Evolutionary conservation across 2,329 filamentous ascomycete genomes (phyloP).

Genomic region (Simplicillium aogashimaense): DNA sequence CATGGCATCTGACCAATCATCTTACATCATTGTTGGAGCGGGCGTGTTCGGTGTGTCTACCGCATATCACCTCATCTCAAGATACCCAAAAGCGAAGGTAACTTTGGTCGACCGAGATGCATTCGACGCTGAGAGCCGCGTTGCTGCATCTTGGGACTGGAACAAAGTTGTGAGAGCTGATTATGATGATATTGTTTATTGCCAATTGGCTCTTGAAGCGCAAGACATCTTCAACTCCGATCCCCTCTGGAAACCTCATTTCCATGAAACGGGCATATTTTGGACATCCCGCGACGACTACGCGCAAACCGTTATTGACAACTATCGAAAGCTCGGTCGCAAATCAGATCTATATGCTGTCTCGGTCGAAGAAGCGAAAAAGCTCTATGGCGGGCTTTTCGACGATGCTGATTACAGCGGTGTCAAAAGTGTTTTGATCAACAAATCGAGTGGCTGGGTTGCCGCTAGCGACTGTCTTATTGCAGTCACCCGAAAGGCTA

Average conservation of each 20-base stretch:
- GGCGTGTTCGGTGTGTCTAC: slow-evolving; percentile 58
- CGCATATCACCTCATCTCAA: slow-evolving; percentile 49
- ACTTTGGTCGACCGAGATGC: slow-evolving; percentile 49
- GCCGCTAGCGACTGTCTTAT: slow-evolving; percentile 49
- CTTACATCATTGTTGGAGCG: slow-evolving; percentile 51
- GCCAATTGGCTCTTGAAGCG: slow-evolving; percentile 53
- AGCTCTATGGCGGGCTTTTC: slow-evolving; percentile 48
- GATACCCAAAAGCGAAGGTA: slow-evolving; percentile 37
- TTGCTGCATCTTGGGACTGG: slow-evolving; percentile 62
- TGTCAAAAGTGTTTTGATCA: slow-evolving; percentile 49
- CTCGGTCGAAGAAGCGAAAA: slow-evolving; percentile 32
- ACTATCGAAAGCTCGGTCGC: slow-evolving; percentile 36
- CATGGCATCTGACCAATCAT: slow-evolving; percentile 10
- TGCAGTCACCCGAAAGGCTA: slow-evolving; percentile 39
- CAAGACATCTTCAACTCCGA: slow-evolving; percentile 50
- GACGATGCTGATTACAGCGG: slow-evolving; percentile 49
- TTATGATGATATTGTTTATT: slow-evolving; percentile 56
- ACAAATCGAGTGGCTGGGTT: slow-evolving; percentile 53
- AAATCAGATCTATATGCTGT: slow-evolving; percentile 30
- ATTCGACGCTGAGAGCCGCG: slow-evolving; percentile 32
- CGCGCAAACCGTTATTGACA: slow-evolving; percentile 39
- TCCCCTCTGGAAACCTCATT: slow-evolving; percentile 44
- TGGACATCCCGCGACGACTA: slow-evolving; percentile 43
- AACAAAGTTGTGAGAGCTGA: slow-evolving; percentile 65
- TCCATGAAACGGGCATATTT: slow-evolving; percentile 51